These are phyloP conservation scores for Trichoderma semiorbis DNA, from an alignment of 2,329 filamentous ascomycete genomes.

Conservation along the genomic window DNA sequence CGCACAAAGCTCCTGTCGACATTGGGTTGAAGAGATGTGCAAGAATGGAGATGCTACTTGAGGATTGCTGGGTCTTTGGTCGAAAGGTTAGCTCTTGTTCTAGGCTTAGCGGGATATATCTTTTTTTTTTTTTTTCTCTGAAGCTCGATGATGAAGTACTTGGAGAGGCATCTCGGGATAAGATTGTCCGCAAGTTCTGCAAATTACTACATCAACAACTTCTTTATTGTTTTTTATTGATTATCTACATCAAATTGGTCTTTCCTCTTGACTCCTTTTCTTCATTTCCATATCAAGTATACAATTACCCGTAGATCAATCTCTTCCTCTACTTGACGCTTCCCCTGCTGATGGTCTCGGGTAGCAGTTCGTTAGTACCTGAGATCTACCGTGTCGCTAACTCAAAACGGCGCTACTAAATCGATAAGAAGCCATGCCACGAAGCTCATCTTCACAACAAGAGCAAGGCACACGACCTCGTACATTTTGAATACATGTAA, in stretches of 20 bases:
- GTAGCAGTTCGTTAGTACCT: neutral
- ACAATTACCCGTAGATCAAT: neutral
- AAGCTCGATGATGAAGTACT: neutral
- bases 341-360: neutral
- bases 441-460: neutral
- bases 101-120: neutral
- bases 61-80: neutral
- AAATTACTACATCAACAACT: neutral
- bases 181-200: neutral
- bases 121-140: neutral
- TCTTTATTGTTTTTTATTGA: neutral
- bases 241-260: neutral
- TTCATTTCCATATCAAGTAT: neutral
- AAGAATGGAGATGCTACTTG: neutral
- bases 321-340: rapidly evolving
- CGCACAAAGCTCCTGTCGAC: constrained; percentile 1
- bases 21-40: neutral
- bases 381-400: neutral
- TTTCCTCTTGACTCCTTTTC: neutral
- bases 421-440: neutral
- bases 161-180: neutral
- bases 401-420: neutral
- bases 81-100: neutral
- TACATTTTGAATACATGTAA: neutral
- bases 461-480: neutral